phyloP scores from a whole-genome alignment of 805 yeast genomes.

The Zygoascus bituminiphila region DNA sequence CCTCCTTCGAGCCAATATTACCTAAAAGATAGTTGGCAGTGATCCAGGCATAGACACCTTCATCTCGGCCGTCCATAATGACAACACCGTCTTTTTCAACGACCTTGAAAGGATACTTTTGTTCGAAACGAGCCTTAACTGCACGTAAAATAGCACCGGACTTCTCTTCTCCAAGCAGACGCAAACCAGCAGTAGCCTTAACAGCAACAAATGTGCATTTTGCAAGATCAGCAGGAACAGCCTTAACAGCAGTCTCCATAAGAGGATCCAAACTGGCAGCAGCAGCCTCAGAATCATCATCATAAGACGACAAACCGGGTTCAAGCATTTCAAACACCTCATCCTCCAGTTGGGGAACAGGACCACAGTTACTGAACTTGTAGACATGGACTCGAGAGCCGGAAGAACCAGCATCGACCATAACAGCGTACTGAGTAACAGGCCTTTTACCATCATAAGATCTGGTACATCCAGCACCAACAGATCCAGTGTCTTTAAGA shows the following conservation, averaged over 20 bases:
- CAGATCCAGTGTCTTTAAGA: conserved; percentile 1
- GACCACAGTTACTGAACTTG: conserved; percentile 76
- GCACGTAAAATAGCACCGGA: conserved; percentile 63
- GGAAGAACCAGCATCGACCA: conserved; percentile 97
- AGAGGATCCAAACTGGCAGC: conserved; percentile 85
- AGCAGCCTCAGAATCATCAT: conserved; percentile 72
- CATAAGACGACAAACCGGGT: conserved; percentile 86
- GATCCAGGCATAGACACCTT: conserved; percentile 98
- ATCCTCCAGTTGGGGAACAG: conserved; percentile 70
- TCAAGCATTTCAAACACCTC: conserved; percentile 84
- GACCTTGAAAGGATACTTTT: conserved; percentile 85
- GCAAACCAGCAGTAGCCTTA: conserved; percentile 95
- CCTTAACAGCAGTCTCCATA: conserved; percentile 61
- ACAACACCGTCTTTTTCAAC: conserved; percentile 72
- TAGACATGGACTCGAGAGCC: conserved; percentile 96
- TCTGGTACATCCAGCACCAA: conserved; percentile 21
- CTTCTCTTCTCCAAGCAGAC: conserved; percentile 72
- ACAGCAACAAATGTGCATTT: conserved; percentile 90
- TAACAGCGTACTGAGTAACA: conserved; percentile 62
- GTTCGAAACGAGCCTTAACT: conserved; percentile 67
- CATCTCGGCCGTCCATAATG: conserved; percentile 94
- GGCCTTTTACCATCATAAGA: conserved; percentile 34
- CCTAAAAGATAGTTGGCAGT: conserved; percentile 91
- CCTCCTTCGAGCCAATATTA: conserved; percentile 73
- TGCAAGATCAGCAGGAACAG: conserved; percentile 66